Conservation (phyloP, 768 basidiomycete species). For the Suillus subalutaceus region DNA sequence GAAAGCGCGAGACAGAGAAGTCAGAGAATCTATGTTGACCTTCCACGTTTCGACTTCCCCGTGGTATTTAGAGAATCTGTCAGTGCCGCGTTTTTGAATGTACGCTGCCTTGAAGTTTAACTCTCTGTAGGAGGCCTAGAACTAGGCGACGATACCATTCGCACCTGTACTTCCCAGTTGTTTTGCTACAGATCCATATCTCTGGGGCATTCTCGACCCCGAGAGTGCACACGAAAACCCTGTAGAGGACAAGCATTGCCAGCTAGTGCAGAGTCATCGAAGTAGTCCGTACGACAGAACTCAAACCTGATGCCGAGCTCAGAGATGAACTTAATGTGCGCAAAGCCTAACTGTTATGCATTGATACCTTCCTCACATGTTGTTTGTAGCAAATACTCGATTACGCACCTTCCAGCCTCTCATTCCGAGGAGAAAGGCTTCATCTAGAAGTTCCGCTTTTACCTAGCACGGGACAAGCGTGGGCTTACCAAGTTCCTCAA, state of each 20-base stretch:
- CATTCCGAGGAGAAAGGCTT: conserved; percentile 91
- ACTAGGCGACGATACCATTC: conserved; percentile 43
- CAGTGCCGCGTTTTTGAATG: conserved; percentile 26
- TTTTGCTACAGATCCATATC: conserved; percentile 63
- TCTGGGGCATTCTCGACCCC: conserved; percentile 92
- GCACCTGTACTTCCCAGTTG: conserved; percentile 44
- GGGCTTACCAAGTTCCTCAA: conserved; percentile 97
- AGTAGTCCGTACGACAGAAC: conserved; percentile 92
- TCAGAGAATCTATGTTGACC: conserved; percentile 90
- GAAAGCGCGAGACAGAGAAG: conserved; percentile 84
- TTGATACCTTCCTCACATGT: not conserved
- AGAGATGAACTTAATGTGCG: conserved; percentile 88
- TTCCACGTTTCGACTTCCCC: conserved; percentile 96
- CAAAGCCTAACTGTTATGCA: conserved; percentile 3
- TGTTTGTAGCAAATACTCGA: conserved; percentile 75
- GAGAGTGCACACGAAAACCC: conserved; percentile 92
- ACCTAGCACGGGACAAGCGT: conserved; percentile 86
- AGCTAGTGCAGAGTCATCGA: conserved; percentile 91
- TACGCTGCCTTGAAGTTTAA: not conserved
- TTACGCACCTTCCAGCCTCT: conserved; percentile 84
- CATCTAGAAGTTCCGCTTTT: conserved; percentile 98
- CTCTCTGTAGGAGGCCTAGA: conserved; percentile 43
- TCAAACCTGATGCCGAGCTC: conserved; percentile 96
- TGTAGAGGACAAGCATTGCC: conserved; percentile 94
- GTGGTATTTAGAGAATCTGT: conserved; percentile 95